Evolutionary conservation across 345 rosid species (phyloP), one percentile per base, ranked within the genome.

Genomic region (Lepidium africanum): DNA sequence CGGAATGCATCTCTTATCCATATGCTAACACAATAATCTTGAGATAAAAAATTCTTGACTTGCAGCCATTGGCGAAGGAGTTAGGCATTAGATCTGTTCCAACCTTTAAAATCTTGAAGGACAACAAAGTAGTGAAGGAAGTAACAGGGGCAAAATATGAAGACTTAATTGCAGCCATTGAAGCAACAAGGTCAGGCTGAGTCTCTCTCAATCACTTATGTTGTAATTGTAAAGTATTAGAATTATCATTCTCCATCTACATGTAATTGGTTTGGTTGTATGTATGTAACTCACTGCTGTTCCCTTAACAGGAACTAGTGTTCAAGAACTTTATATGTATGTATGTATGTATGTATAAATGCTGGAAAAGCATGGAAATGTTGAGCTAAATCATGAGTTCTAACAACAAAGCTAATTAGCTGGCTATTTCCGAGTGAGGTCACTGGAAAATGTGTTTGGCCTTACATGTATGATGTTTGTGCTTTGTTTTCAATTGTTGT

Each of bases 1-100:
- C 7, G 5, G 30, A 48, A 9, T 40, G 8, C 52, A 12, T 15
- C 54, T 65, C 33, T 15, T 19, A 14, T 27, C 50, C 6, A n/a
- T 46, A 3, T 61, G 23, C 2, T 21, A 27, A 5, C 23, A 19
- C 10, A 9, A 45, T 38, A 6, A n/a, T 21, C 3, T 25, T 56
- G 23, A 7, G 63, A 39, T 9, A 0, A 16, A 40, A 14, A 35
- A 55, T 33, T 57, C 58, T 69, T 73, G 64, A 30, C 50, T 48
- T 79, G 80, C 84, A 92, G 98, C 75, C 90, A 53, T 67, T 92
- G 89, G 98, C 98, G 0, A 88, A 83, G 79, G 98, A 92, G 89
- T 87, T 92, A 13, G 97, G 97, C 27, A 82, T 90, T 62, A 85
- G 71, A 75, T 94, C 81, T 67, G 98, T 85, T 63, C 98, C 98